These are phyloP conservation scores for Porogramme epimiltina DNA, from an alignment of 1,284 basidiomycete species.

Conservation along the genomic window DNA sequence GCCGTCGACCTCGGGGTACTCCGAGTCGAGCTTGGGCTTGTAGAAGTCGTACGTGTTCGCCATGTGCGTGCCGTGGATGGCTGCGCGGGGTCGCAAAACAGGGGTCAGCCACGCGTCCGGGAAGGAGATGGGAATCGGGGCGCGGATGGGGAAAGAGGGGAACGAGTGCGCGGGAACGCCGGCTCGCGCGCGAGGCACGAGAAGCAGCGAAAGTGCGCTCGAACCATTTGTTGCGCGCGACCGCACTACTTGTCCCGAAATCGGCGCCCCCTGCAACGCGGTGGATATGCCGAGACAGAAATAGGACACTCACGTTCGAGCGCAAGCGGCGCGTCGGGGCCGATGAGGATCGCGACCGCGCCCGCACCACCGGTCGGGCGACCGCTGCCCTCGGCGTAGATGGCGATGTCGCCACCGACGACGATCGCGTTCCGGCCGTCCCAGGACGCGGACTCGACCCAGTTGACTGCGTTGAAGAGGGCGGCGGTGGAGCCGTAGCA, in stretches of 20 bases:
- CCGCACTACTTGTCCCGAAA: too few relatives aligned
- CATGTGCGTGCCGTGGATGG: conserved; percentile 97
- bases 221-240: too few relatives aligned
- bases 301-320: conserved; percentile 85
- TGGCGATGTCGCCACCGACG: conserved; percentile 96
- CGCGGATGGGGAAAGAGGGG: background rate
- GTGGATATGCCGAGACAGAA: background rate
- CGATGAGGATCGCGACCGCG: conserved; percentile 93
- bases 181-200: background rate
- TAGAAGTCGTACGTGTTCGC: conserved; percentile 98
- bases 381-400: conserved; percentile 96
- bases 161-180: background rate
- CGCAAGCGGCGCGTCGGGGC: conserved; percentile 93
- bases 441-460: conserved; percentile 97
- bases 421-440: conserved; percentile 98
- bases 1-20: conserved; percentile 97
- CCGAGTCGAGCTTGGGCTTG: conserved; percentile 91
- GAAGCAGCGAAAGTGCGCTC: background rate
- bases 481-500: conserved; percentile 99
- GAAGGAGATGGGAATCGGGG: conserved; percentile 6
- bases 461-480: conserved; percentile 96
- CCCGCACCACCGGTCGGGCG: conserved; percentile 97
- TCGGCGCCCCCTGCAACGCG: too few relatives aligned
- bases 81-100: conserved; percentile 54
- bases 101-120: conserved; percentile 4